phyloP scores from a whole-genome alignment of 768 basidiomycete species.

The Suillus decipiens region DNA sequence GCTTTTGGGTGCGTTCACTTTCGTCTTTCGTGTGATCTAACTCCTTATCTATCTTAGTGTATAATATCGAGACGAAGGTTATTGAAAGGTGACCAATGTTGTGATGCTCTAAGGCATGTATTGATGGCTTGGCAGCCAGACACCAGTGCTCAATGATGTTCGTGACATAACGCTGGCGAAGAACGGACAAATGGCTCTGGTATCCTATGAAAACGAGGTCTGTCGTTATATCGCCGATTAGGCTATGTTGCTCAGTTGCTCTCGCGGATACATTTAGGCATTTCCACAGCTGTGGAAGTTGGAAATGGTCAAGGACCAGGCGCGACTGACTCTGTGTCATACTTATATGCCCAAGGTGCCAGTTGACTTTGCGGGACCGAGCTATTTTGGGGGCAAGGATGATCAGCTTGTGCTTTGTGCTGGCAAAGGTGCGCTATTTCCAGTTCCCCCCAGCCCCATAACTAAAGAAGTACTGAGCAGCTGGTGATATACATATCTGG shows the following conservation, averaged over 20 bases:
- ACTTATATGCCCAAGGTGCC: conserved; percentile 70
- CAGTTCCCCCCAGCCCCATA: background rate
- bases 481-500: conserved; percentile 80
- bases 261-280: conserved; percentile 38
- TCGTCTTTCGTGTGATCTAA: background rate
- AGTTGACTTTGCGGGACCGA: conserved; percentile 73
- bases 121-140: conserved; percentile 47
- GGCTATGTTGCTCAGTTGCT: background rate
- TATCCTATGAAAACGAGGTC: conserved; percentile 77
- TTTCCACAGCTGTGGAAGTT: conserved; percentile 72
- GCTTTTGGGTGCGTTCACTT: conserved; percentile 55
- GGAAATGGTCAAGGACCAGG: conserved; percentile 54
- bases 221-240: conserved; percentile 7
- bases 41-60: conserved; percentile 43
- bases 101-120: conserved; percentile 10
- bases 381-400: conserved; percentile 73
- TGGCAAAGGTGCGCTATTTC: conserved; percentile 53
- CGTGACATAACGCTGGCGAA: conserved; percentile 67
- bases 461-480: conserved; percentile 33
- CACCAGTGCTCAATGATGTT: conserved; percentile 73
- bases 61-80: conserved; percentile 63
- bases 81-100: conserved; percentile 56
- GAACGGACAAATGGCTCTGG: conserved; percentile 60
- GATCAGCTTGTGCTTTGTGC: conserved; percentile 76
- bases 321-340: conserved; percentile 47